A percentile compares a stretch with the other conserved stretches of the same genome.
phyloP scores from a whole-genome alignment of 2,329 filamentous ascomycete genomes.

The Aureobasidium sp. region DNA sequence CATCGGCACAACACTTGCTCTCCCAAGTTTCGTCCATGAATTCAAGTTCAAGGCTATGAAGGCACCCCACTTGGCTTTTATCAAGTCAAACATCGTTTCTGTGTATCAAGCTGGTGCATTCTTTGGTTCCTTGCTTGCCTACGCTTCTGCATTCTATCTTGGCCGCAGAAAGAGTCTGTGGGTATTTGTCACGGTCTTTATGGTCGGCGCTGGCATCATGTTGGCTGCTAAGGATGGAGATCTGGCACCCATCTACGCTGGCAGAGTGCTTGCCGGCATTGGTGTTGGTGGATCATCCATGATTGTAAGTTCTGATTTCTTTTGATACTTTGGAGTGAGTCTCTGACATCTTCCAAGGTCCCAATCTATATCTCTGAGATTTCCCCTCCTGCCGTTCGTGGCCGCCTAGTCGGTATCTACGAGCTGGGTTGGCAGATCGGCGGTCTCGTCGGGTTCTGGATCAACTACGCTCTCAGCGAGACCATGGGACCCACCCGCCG shows the following conservation, averaged over 20 bases:
- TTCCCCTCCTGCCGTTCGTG: slow-evolving; percentile 51
- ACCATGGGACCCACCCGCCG: slow-evolving; percentile 37
- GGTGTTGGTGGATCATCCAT: slow-evolving; percentile 51
- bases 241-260: slow-evolving; percentile 54
- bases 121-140: slow-evolving; percentile 68
- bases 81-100: slow-evolving; percentile 71
- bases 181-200: slow-evolving; percentile 56
- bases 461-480: slow-evolving; percentile 40
- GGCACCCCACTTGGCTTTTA: slow-evolving; percentile 45
- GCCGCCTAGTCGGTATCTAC: slow-evolving; percentile 52
- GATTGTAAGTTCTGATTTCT: slow-evolving; percentile 29
- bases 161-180: slow-evolving; percentile 61
- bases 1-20: slow-evolving; percentile 67
- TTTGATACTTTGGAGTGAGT: background rate
- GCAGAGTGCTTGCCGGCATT: slow-evolving; percentile 51
- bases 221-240: slow-evolving; percentile 56
- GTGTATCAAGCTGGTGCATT: slow-evolving; percentile 79
- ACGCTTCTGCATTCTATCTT: slow-evolving; percentile 57
- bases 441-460: slow-evolving; percentile 46
- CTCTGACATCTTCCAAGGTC: slow-evolving; percentile 18
- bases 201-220: slow-evolving; percentile 66
- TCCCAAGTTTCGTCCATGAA: slow-evolving; percentile 62
- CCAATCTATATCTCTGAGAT: slow-evolving; percentile 56
- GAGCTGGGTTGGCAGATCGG: slow-evolving; percentile 51
- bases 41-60: slow-evolving; percentile 55